Base-by-base conservation (phyloP, 2,329 filamentous ascomycete species). In the Sodiomyces alkalinus region DNA sequence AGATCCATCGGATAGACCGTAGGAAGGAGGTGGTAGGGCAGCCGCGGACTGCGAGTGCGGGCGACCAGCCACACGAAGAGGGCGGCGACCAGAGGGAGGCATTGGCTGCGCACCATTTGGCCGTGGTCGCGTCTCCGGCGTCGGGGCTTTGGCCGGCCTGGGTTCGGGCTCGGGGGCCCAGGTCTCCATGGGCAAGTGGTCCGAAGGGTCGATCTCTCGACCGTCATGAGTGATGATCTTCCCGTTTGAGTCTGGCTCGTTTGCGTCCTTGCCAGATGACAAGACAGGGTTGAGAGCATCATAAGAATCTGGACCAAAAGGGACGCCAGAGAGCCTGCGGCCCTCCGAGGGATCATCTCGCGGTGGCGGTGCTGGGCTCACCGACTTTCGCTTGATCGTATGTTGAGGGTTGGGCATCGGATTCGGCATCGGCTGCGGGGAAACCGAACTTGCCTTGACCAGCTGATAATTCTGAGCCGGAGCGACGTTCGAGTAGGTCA, bases 211-310 rank as follows among this genome's bases (percentile, higher is more conserved):
- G 31, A 87, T 67, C 41, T 83, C 76, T 31, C 76, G 65, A 6
- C 80, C 80, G 44, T 83, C 78, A 37, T 79, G 65, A 1, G 72
- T 78, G 29, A 85, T 73, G 35, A 86, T 82, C 43, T 81, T 81
- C n/a, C n/a, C n/a, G n/a, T n/a, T n/a, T n/a, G n/a, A n/a, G n/a
- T n/a, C n/a, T n/a, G n/a, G n/a, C n/a, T n/a, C n/a, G n/a, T n/a
- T n/a, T 7, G 70, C 74, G 28, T 67, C 63, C 15, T 45, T 50
- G 15, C 46, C 48, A n/a, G 49, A 46, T 17, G 56, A 51, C 11
- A 64, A 38, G 4, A 50, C 51, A 1, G 79, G 76, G 36, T 86
- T 86, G 38, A 82, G 61, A 1, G 68, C 62, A 41, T 83, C 73
- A 44, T 82, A 86, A 19, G 72, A 76, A 45, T 86, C 80, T 0